phyloP scores from a whole-genome alignment of 306 rosid genomes.

The Trifolium repens region DNA sequence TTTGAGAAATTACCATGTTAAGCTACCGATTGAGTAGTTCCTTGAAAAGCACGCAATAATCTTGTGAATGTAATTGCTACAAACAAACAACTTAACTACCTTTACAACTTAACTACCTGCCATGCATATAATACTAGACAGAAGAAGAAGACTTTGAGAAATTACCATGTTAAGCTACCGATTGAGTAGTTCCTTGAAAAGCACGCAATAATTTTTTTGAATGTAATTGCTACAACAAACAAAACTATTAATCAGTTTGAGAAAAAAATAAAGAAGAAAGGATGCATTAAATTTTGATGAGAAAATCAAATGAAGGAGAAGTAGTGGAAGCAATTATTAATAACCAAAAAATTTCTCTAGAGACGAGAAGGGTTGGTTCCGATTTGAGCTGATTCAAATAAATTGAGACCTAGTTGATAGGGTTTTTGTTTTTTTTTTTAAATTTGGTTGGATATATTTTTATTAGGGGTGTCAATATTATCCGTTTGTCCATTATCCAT shows the following conservation, averaged over 20 bases:
- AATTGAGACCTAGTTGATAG: no score
- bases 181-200: no score
- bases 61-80: background rate
- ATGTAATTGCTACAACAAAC: background rate
- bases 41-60: background rate
- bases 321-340: background rate
- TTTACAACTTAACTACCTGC: no score
- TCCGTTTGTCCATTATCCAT: no score
- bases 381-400: no score
- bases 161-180: background rate
- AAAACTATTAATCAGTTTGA: background rate
- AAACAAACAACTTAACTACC: background rate
- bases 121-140: background rate
- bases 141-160: no score
- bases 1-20: background rate
- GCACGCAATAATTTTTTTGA: background rate
- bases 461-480: no score
- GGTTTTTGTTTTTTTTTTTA: no score
- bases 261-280: background rate
- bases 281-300: no score
- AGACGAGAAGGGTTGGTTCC: no score
- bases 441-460: no score
- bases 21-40: background rate
- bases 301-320: background rate
- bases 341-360: no score